Evolutionary conservation across 2,329 filamentous ascomycete genomes (phyloP).

Genomic region (Colletotrichum lini): DNA sequence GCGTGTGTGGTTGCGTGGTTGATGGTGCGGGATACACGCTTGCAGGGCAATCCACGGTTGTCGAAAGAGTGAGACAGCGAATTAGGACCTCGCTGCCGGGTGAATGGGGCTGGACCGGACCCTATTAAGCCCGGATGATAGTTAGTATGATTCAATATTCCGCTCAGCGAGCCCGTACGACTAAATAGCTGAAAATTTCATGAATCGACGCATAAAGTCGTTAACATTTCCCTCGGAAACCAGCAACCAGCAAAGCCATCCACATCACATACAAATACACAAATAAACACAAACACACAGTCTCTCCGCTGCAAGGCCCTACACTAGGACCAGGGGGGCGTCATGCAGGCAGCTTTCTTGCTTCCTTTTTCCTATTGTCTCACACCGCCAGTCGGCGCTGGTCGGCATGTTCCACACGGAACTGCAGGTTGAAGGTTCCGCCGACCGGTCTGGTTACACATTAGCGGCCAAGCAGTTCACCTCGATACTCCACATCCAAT

Average conservation of each 20-base stretch:
- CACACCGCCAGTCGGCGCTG: slow-evolving; percentile 39
- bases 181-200: background rate
- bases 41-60: slow-evolving; percentile 28
- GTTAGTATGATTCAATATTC: slow-evolving; percentile 15
- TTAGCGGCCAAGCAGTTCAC: background rate
- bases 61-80: slow-evolving; percentile 18
- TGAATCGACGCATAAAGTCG: slow-evolving; percentile 2
- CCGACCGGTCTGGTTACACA: slow-evolving; percentile 13
- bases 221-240: slow-evolving; percentile 24
- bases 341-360: slow-evolving; percentile 25
- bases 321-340: slow-evolving; percentile 16
- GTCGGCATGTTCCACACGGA: slow-evolving; percentile 30
- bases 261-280: background rate
- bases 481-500: background rate
- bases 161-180: slow-evolving; percentile 13
- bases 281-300: background rate
- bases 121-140: slow-evolving; percentile 7
- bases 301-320: slow-evolving; percentile 9
- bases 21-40: slow-evolving; percentile 1
- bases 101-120: slow-evolving; percentile 15
- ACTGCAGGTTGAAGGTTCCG: slow-evolving; percentile 13
- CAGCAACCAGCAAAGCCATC: slow-evolving; percentile 18
- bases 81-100: slow-evolving; percentile 7
- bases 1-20: background rate
- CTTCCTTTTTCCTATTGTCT: slow-evolving; percentile 20